phyloP scores from a whole-genome alignment of 768 basidiomycete genomes.

The Roridomyces roridus region DNA sequence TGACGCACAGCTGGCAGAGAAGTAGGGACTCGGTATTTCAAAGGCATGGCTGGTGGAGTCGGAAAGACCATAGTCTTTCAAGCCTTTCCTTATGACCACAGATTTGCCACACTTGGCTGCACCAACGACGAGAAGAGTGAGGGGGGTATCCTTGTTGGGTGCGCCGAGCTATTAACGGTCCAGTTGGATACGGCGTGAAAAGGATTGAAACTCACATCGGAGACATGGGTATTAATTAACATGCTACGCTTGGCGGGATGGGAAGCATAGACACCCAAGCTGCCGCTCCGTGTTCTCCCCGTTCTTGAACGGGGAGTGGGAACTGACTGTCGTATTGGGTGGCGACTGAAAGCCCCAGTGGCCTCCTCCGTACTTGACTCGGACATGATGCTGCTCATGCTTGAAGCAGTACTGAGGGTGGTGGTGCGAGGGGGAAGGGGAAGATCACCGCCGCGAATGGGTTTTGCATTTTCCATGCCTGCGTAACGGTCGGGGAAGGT shows the following conservation, averaged over 20 bases:
- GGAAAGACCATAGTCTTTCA: slow-evolving; percentile 64
- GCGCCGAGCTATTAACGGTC: slow-evolving; percentile 17
- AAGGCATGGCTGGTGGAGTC: slow-evolving; percentile 46
- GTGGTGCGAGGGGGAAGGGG: slow-evolving; percentile 65
- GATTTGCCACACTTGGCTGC: slow-evolving; percentile 85
- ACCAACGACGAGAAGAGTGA: slow-evolving; percentile 83
- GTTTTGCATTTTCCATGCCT: slow-evolving; percentile 21
- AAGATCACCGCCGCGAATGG: slow-evolving; percentile 62
- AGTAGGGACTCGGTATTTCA: slow-evolving; percentile 31
- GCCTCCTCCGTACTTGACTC: slow-evolving; percentile 44
- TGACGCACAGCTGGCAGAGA: slow-evolving; percentile 50
- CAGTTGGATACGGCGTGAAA: slow-evolving; percentile 3
- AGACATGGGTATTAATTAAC: slow-evolving; percentile 41
- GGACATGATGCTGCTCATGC: slow-evolving; percentile 43
- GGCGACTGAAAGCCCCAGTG: slow-evolving; percentile 40
- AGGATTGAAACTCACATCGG: slow-evolving; percentile 25
- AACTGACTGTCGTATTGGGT: slow-evolving; percentile 45
- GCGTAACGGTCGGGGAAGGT: slow-evolving; percentile 30
- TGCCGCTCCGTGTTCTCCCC: slow-evolving; percentile 66
- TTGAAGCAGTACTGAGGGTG: slow-evolving; percentile 43
- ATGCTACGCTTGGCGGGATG: slow-evolving; percentile 37
- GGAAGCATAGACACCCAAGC: slow-evolving; percentile 54
- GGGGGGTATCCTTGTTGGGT: slow-evolving; percentile 31
- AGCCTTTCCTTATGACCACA: slow-evolving; percentile 76
- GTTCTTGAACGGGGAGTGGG: slow-evolving; percentile 31